phyloP scores from a whole-genome alignment of 805 yeast genomes.

The Cyberlindnera euphorbiiphila region DNA sequence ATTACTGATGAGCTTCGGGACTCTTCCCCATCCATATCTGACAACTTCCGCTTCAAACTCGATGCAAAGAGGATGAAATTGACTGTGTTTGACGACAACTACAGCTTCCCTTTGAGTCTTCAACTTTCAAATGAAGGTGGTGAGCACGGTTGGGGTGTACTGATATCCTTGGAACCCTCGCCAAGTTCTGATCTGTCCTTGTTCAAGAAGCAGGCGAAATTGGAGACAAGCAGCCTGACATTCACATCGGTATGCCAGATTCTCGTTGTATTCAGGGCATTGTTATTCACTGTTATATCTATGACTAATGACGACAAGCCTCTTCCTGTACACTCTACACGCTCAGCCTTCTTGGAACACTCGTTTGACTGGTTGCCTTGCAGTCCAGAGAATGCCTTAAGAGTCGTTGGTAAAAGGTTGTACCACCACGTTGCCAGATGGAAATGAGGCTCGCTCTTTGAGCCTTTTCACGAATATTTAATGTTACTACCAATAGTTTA shows the following conservation, averaged over 20 bases:
- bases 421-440: not conserved
- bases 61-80: slow-evolving; percentile 2
- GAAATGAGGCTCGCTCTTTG: no score
- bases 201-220: not conserved
- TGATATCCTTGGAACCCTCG: not conserved
- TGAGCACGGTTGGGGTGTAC: slow-evolving; percentile 1
- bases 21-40: not conserved
- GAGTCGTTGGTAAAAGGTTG: not conserved
- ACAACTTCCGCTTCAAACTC: slow-evolving; percentile 4
- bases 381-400: not conserved
- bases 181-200: not conserved
- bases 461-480: no score
- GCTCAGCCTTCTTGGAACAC: no score
- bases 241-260: not conserved
- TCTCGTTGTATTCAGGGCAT: not conserved
- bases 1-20: slow-evolving; percentile 6
- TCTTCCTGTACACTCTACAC: not conserved
- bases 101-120: not conserved
- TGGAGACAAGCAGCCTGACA: no score
- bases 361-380: not conserved
- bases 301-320: not conserved
- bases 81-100: not conserved
- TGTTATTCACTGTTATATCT: not conserved
- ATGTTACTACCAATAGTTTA: no score
- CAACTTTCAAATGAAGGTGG: not conserved